Percentiles rank a stretch among this genome's conserved stretches.
Conservation (phyloP, 768 basidiomycete genomes). For the Termitomyces sp. region DNA sequence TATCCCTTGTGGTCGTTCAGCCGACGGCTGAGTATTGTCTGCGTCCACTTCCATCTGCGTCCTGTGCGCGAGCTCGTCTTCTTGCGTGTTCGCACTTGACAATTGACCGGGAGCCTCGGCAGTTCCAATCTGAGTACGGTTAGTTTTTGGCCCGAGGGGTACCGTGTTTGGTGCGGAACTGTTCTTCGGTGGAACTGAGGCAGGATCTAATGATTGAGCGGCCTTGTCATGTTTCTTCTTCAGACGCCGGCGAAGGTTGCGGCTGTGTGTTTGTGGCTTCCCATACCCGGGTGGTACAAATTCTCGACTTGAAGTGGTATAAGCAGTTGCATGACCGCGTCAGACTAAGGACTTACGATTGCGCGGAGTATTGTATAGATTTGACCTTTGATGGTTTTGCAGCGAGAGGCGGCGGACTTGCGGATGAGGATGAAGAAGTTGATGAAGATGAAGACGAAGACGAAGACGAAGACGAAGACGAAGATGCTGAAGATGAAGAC, state of each 20-base stretch:
- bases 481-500: constrained; percentile 18
- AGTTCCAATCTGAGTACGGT: neutral
- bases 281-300: constrained; percentile 15
- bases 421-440: constrained; percentile 7
- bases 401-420: constrained; percentile 9
- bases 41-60: constrained; percentile 2
- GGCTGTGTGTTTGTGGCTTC: constrained; percentile 10
- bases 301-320: neutral
- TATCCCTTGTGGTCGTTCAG: neutral
- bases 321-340: neutral
- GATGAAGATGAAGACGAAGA: constrained; percentile 8
- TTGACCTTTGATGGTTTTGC: constrained; percentile 6
- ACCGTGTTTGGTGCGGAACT: constrained; percentile 38
- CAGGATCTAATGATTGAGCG: constrained; percentile 1
- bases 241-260: constrained; percentile 8
- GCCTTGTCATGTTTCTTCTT: constrained; percentile 21
- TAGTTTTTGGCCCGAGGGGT: constrained; percentile 29
- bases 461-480: constrained; percentile 20
- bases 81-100: neutral
- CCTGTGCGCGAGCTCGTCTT: neutral
- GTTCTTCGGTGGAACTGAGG: constrained; percentile 18
- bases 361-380: neutral
- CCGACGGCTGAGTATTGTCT: constrained; percentile 5
- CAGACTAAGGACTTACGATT: constrained; percentile 11
- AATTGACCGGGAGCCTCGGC: neutral